Percentiles rank a stretch among this genome's conserved stretches.
Conservation (phyloP, 2,329 filamentous ascomycete genomes). For the Curvularia sp. region DNA sequence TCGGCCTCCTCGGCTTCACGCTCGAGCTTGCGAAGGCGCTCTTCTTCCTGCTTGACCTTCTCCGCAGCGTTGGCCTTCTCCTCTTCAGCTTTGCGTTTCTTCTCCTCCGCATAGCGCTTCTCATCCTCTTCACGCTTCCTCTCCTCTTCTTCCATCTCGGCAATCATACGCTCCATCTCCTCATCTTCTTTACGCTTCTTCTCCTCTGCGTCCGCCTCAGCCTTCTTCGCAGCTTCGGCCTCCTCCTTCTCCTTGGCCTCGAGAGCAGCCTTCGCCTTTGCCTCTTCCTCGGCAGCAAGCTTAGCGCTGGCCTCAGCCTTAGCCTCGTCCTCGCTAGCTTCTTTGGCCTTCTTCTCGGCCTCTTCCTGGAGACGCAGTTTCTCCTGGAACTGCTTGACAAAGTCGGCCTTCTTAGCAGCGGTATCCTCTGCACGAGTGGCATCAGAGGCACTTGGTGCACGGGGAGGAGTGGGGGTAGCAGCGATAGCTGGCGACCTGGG, state of each 20-base stretch:
- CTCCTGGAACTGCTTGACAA: conserved; percentile 73
- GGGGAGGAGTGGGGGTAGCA: conserved; percentile 71
- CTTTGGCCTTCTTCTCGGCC: conserved; percentile 62
- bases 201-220: conserved; percentile 47
- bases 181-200: conserved; percentile 51
- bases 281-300: conserved; percentile 56
- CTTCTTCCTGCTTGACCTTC: conserved; percentile 59
- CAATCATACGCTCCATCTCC: conserved; percentile 66
- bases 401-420: conserved; percentile 63
- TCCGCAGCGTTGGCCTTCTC: conserved; percentile 62
- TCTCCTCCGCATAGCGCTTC: conserved; percentile 74
- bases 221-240: conserved; percentile 51
- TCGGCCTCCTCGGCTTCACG: conserved; percentile 59
- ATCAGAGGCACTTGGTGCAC: conserved; percentile 67
- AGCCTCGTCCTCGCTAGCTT: conserved; percentile 50
- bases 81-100: conserved; percentile 66
- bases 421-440: conserved; percentile 72
- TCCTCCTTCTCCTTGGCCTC: conserved; percentile 41
- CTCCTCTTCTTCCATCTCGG: conserved; percentile 63
- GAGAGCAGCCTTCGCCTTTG: conserved; percentile 45
- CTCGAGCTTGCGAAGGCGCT: conserved; percentile 57
- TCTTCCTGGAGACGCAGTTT: conserved; percentile 60
- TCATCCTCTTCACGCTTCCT: conserved; percentile 68
- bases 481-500: conserved; percentile 69
- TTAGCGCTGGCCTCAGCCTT: conserved; percentile 59